Base-by-base conservation (phyloP, 1,139 yeast species). In the Protomyces lactucae-debilis region DNA sequence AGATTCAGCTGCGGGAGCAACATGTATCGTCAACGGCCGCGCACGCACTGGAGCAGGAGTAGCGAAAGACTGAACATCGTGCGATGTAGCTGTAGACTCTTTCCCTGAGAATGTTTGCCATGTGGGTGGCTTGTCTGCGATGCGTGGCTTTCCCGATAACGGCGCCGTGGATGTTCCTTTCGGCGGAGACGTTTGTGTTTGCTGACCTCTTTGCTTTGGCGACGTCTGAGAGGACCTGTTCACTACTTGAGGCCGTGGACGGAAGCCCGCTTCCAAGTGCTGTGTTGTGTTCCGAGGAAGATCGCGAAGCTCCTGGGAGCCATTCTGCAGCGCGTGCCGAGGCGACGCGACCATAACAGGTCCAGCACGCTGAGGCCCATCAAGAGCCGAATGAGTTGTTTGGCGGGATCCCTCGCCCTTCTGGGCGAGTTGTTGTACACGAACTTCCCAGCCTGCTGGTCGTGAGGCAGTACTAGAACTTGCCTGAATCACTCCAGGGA, bases 151-250 rank as follows among this genome's bases (percentile, higher is more conserved):
- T 14, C 43, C 16, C 16, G 43, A 16, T 14, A 39, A 14, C 2
- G 2, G n/a, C 14, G 59, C 55, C 32, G n/a, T 16, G 14, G 46
- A 10, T 16, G 9, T 23, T 56, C 35, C 36, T 36, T 56, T 56
- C 18, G 46, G 45, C 21, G 60, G 60, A 4, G 60, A 56, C 3
- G 61, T 57, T 28, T 57, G 61, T n/a, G 61, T 52, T 14, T 57
- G 55, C 9, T 48, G 55, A 3, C 40, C 61, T n/a, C 52, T 51
- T 37, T 52, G 55, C 45, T 52, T 57, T 12, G 61, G 61, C 25
- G 55, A 40, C 3, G 61, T 57, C 52, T 57, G 61, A 9, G 61
- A 57, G 12, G 61, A 28, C 12, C 61, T 35, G 36, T 46, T 57
- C 32, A 57, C 51, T 48, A 57, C 25, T 10, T 40, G 37, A 4